Percentiles rank a stretch among this genome's conserved stretches.
These are phyloP conservation scores for Cordyceps fumosorosea DNA, from an alignment of 2,329 filamentous ascomycete species.

Conservation along the genomic window DNA sequence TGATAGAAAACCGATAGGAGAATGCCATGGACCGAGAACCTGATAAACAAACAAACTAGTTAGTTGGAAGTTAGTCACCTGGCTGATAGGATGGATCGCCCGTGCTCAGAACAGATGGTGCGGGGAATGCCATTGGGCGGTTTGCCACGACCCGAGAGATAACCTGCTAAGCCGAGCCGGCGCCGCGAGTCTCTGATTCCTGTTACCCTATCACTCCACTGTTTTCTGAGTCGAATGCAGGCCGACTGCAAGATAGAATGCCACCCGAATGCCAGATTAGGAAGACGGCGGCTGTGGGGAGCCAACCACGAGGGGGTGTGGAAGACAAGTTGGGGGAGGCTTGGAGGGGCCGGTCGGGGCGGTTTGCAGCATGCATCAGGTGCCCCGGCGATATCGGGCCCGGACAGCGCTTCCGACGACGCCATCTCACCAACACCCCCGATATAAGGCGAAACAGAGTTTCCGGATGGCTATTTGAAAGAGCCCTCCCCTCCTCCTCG, in stretches of 20 bases:
- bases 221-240: neutral
- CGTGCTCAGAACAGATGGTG: neutral
- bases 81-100: neutral
- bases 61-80: neutral
- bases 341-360: too few relatives aligned
- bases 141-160: conserved; percentile 43
- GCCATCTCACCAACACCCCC: conserved; percentile 3
- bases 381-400: conserved; percentile 11
- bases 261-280: conserved; percentile 4
- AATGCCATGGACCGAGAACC: neutral
- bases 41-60: neutral
- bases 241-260: conserved; percentile 4
- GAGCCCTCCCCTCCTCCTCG: conserved; percentile 4
- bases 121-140: conserved; percentile 21
- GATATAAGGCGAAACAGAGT: conserved; percentile 4
- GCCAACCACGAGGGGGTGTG: conserved; percentile 5
- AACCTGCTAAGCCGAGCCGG: conserved; percentile 30
- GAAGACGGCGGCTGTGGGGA: neutral
- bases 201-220: conserved; percentile 8
- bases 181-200: neutral
- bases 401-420: conserved; percentile 8
- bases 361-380: neutral
- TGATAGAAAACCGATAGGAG: conserved; percentile 6
- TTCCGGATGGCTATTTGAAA: conserved; percentile 12
- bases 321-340: neutral